Base-by-base conservation (phyloP, 1,284 basidiomycete genomes). In the Cystobasidium pallidum region DNA sequence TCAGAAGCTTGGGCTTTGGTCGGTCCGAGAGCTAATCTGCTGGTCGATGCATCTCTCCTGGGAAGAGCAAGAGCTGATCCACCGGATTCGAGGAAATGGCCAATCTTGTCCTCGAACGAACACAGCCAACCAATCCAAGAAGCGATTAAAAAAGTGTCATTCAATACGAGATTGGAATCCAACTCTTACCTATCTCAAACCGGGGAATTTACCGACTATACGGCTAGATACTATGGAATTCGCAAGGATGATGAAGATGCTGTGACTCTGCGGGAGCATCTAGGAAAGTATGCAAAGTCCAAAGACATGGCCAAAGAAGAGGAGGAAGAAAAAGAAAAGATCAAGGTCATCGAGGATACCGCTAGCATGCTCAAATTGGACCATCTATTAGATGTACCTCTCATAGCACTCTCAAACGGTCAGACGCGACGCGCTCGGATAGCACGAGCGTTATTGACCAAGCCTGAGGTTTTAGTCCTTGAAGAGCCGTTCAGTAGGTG, bases 391-490 rank as follows among this genome's bases (percentile, higher is more conserved):
- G 89, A 94, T 78, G 78, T 94, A 4, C 94, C 93, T 0, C 81
- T 90, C 19, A 84, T 95, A 6, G 90, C 90, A 0, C 81, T 98
- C 62, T 92, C 90, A 75, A 95, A 95, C 76, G 95, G 95, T 0
- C 95, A 99, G 83, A 96, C 89, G 24, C 82, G 95, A 43, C 83
- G 92, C 28, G 93, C 93, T 3, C 84, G 94, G 61, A 91, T 99
- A 55, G 84, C 91, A 2, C 87, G 88, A 75, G 91, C 91, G 0
- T 81, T 98, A 10, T 81, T 97, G 49, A 83, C 82, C 19, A 83
- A 85, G 49, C 91, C 92, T 0, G 85, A 88, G 72, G 76, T 96
- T 58, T 80, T 95, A 24, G 80, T 95, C 1, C 83, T 96, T 15
- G 92, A 95, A 75, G 93, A 95, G 79, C 92, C 93, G 0, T 82